These are phyloP conservation scores for Salix suchowensis DNA, from an alignment of 345 rosid genomes.

Conservation along the genomic window DNA sequence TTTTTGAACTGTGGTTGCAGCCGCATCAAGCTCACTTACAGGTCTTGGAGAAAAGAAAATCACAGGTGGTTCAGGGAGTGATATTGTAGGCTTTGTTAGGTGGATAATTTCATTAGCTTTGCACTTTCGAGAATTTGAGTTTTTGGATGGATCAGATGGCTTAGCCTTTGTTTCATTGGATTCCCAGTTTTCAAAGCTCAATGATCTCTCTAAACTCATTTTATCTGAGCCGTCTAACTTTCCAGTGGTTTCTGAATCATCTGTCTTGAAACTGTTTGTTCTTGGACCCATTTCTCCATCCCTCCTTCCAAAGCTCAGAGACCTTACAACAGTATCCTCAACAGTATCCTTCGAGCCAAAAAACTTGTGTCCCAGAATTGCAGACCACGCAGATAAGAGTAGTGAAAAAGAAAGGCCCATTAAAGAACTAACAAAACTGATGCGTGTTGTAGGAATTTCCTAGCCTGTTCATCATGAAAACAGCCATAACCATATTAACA, in stretches of 20 bases:
- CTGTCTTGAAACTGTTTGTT: conserved; percentile 35
- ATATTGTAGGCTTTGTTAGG: conserved; percentile 38
- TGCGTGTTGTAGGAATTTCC: conserved; percentile 1
- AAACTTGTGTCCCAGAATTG: conserved; percentile 29
- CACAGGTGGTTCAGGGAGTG: conserved; percentile 38
- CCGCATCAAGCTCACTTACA: conserved; percentile 52
- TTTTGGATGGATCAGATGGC: conserved; percentile 5
- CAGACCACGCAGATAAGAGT: conserved; percentile 39
- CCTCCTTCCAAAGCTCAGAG: conserved; percentile 27
- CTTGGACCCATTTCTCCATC: conserved; percentile 26
- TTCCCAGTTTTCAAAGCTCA: conserved; percentile 41
- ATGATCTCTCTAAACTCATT: conserved; percentile 26
- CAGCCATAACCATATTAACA: background rate
- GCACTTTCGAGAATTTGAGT: conserved; percentile 8
- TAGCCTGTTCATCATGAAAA: conserved; percentile 9
- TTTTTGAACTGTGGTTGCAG: conserved; percentile 46
- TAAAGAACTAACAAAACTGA: conserved; percentile 3
- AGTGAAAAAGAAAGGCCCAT: conserved; percentile 55
- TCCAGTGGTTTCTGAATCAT: conserved; percentile 11
- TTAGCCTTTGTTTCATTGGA: conserved; percentile 10
- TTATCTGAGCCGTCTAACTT: conserved; percentile 11
- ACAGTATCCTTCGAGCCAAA: conserved; percentile 28
- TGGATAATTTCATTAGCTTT: conserved; percentile 25
- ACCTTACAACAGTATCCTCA: conserved; percentile 22
- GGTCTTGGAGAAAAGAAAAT: conserved; percentile 56